Evolutionary conservation across 208 protist species (phyloP), one percentile per base, ranked within the genome.

Genomic region (Crithidia fasciculata): DNA sequence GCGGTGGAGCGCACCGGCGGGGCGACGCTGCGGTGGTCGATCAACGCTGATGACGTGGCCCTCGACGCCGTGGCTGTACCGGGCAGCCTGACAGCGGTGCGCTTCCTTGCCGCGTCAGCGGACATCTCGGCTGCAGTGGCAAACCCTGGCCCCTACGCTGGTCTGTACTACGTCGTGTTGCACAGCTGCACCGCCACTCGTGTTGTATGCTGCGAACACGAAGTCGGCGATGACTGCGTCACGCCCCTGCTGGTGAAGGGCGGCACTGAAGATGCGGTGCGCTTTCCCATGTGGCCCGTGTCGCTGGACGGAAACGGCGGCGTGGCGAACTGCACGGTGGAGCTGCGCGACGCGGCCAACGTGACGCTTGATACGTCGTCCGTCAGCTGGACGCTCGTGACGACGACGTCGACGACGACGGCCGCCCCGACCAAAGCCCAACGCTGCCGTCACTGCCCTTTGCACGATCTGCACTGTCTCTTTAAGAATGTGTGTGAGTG

Each of bases 41-140:
- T 87, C 8, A 69, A 62, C 3, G 89, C 89, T 8, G 89, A 89
- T 36, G 68, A 61, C 8, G 54, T 94, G 12, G 15, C 39, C 41
- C 85, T 80, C 74, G 64, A 76, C 13, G 44, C 80, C 4, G 76
- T 78, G 0, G 71, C 84, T 6, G 69, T 83, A 16, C n/a, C 56
- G 39, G 88, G 85, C 54, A 50, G 64, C 10, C 62, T 84, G 13
- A 39, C 41, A 40, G 7, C 39, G 44, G 64, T n/a, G 43, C 10
- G 6, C 36, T 64, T 65, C 61, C 53, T 13, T 41, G 61, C n/a
- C n/a, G 53, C n/a, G 18, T 36, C 69, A 4, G 63, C 45, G 41
- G 10, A 39, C 16, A 36, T 70, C 15, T 65, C 47, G 6, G 60
- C 71, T 0, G 53, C 66, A 19, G 68, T 64, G 53, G 52, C 39